phyloP scores from a whole-genome alignment of 371 early-diverging fungal genomes.

The Mucor sp. region DNA sequence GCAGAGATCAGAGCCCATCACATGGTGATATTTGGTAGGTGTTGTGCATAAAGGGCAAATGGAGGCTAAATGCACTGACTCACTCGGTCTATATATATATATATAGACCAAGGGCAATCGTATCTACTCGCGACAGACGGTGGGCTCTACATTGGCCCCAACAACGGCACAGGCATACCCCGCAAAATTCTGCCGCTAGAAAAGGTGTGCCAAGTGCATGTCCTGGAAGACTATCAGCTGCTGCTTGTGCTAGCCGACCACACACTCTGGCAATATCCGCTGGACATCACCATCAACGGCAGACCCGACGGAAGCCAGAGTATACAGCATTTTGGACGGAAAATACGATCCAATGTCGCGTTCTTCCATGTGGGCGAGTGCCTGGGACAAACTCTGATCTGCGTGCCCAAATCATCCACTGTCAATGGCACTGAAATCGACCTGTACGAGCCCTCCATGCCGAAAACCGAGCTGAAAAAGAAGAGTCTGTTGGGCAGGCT shows the following conservation, averaged over 20 bases:
- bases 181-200: constrained; percentile 34
- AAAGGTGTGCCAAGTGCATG: constrained; percentile 39
- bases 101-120: constrained; percentile 30
- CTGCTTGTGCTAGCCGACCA: constrained; percentile 39
- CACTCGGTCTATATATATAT: not conserved
- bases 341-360: constrained; percentile 29
- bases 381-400: constrained; percentile 29
- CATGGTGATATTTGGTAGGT: constrained; percentile 43
- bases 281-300: constrained; percentile 36
- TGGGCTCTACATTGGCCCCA: constrained; percentile 42
- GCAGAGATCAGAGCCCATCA: constrained; percentile 38
- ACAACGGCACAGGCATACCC: constrained; percentile 24
- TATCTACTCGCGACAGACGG: constrained; percentile 44
- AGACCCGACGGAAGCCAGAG: constrained; percentile 23
- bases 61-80: not conserved
- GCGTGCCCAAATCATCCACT: constrained; percentile 31
- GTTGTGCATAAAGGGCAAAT: not conserved
- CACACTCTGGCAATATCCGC: constrained; percentile 41
- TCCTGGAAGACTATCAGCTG: constrained; percentile 42
- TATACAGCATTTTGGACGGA: constrained; percentile 24
- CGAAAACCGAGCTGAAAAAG: constrained; percentile 21
- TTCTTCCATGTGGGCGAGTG: constrained; percentile 46
- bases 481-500: constrained; percentile 11
- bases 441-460: constrained; percentile 33
- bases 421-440: constrained; percentile 30